Conservation (phyloP, 768 basidiomycete genomes). For the Suillus sp. region DNA sequence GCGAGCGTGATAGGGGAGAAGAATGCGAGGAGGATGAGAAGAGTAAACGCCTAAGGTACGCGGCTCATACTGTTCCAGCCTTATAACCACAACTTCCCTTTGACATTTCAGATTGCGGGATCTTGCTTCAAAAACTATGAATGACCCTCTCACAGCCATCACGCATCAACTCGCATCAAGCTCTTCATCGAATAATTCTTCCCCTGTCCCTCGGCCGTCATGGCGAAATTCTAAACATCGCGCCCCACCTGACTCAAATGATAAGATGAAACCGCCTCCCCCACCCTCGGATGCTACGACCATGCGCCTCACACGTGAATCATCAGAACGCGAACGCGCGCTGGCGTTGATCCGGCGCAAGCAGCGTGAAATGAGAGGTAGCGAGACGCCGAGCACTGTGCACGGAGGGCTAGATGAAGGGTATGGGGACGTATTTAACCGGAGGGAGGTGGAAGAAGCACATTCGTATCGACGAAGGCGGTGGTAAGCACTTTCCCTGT, state of each 20-base stretch:
- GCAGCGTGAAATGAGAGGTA: constrained; percentile 63
- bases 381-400: constrained; percentile 72
- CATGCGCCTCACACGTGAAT: constrained; percentile 69
- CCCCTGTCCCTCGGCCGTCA: constrained; percentile 24
- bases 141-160: constrained; percentile 78
- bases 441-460: constrained; percentile 71
- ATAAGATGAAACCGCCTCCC: constrained; percentile 12
- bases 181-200: constrained; percentile 25
- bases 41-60: constrained; percentile 40
- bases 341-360: constrained; percentile 69
- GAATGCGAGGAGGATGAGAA: constrained; percentile 29
- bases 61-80: neutral
- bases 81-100: neutral
- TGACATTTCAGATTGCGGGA: constrained; percentile 55
- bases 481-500: constrained; percentile 16
- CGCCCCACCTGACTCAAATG: constrained; percentile 12
- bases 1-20: constrained; percentile 26
- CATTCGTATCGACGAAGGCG: constrained; percentile 48
- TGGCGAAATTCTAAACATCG: constrained; percentile 23
- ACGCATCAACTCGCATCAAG: constrained; percentile 61
- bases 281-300: constrained; percentile 41
- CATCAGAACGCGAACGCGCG: constrained; percentile 74
- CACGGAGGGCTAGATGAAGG: constrained; percentile 47
- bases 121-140: constrained; percentile 56
- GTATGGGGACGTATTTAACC: constrained; percentile 74